A percentile compares a stretch with the other conserved stretches of the same genome.
Conservation (phyloP, 2,329 filamentous ascomycete species). For the Calonectria ilicicola region DNA sequence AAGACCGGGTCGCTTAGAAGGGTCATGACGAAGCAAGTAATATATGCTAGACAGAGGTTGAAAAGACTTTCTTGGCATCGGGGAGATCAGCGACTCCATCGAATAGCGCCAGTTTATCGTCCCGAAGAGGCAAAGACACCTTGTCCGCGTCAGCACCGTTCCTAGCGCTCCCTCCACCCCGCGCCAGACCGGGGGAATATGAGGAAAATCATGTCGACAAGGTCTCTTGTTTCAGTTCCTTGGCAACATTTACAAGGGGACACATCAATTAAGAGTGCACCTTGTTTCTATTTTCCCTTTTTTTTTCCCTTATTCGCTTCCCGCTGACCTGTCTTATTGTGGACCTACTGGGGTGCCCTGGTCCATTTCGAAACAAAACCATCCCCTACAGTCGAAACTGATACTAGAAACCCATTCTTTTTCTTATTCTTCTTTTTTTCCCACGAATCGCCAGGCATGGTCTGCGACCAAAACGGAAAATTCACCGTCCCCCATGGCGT, state of each 20-base stretch:
- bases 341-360: not conserved
- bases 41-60: not conserved
- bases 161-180: not conserved
- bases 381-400: not conserved
- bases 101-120: not conserved
- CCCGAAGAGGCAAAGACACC: not conserved
- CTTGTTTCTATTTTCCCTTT: not conserved
- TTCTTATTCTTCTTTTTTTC: not conserved
- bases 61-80: not conserved
- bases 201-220: not conserved
- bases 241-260: not conserved
- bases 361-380: not conserved
- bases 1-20: slow-evolving; percentile 2
- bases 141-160: not conserved
- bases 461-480: not conserved
- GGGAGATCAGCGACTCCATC: not conserved
- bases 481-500: not conserved
- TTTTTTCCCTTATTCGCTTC: not conserved
- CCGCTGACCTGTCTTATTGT: not conserved
- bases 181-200: not conserved
- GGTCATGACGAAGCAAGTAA: not conserved
- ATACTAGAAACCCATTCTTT: not conserved
- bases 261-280: not conserved
- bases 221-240: slow-evolving; percentile 1
- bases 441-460: not conserved